Evolutionary conservation across 176 grass and related monocot genomes (phyloP), one percentile per base, ranked within the genome.

Genomic region (Musa beccarii): DNA sequence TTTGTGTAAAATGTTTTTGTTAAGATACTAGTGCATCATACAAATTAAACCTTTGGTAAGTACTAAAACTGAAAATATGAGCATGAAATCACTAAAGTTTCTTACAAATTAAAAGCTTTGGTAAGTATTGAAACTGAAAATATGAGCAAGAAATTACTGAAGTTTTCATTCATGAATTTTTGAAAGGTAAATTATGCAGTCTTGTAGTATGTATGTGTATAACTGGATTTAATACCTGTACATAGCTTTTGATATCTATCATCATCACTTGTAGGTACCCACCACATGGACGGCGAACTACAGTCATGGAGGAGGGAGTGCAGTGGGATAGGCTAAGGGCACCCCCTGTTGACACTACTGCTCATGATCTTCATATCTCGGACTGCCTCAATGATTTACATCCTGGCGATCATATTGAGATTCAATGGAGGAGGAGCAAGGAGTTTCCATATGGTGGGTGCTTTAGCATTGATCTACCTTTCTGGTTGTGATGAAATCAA

Each of bases 351-450:
- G 74, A 81, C 54, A 91, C 90, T 75, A 72, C 72, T 16, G 88
- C 90, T 25, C 86, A 90, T 52, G 90, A 91, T 22, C 84, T 97
- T 1, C 82, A 97, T 76, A 51, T 80, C 70, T 97, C 94, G 8
- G 82, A 90, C 73, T 93, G 90, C 79, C 78, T 91, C 77, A 76
- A 89, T 53, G 86, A 97, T 75, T 85, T 97, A 17, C 34, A 67
- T 28, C 94, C 93, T 17, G 90, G 90, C 0, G 82, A 93, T 85
- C 78, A 93, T 77, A 90, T 97, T 69, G 94, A 97, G 73, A 97
- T 97, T 81, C 94, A 97, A 75, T 97, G 94, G 94, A 93, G 94
- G 85, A 97, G 83, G 85, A 90, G 90, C 86, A 93, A 86, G 50
- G 94, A 90, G 77, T 90, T 97, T 71, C 94, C 94, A 53, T 93